Conservation (phyloP, 2,329 filamentous ascomycete genomes). For the Ascochyta fabae region DNA sequence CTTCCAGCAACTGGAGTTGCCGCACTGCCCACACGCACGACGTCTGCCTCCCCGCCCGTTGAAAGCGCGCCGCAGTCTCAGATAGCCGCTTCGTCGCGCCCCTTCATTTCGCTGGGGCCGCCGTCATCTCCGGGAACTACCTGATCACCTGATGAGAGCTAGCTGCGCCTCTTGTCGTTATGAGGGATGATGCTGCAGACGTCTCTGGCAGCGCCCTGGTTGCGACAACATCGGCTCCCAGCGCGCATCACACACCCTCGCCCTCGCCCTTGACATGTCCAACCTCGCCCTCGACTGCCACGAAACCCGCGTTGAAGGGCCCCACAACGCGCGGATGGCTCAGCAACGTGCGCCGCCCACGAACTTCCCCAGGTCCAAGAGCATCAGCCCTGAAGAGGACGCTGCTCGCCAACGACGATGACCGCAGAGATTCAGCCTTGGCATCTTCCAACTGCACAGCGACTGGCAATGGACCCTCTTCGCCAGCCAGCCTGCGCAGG, state of each 20-base stretch:
- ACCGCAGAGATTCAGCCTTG: conserved; percentile 51
- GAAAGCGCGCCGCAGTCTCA: conserved; percentile 22
- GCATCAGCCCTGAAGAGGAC: conserved; percentile 40
- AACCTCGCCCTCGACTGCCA: conserved; percentile 16
- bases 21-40: conserved; percentile 16
- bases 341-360: conserved; percentile 45
- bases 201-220: conserved; percentile 30
- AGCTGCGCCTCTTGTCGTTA: conserved; percentile 37
- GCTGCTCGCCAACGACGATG: conserved; percentile 41
- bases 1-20: conserved; percentile 21
- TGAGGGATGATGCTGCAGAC: conserved; percentile 41
- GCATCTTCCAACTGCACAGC: conserved; percentile 45
- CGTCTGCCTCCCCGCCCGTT: conserved; percentile 13
- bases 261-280: conserved; percentile 2
- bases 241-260: not conserved
- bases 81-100: conserved; percentile 22
- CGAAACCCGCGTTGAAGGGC: conserved; percentile 23
- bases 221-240: conserved; percentile 18
- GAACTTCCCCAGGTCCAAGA: conserved; percentile 46
- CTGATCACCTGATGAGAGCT: conserved; percentile 42
- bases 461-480: conserved; percentile 40
- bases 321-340: conserved; percentile 46
- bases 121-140: conserved; percentile 31
- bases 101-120: conserved; percentile 40
- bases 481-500: conserved; percentile 42